Percentiles rank a stretch among this genome's conserved stretches.
Evolutionary conservation across 1,139 yeast species (phyloP).

Genomic region (Zygosaccharomyces pseudobailii): DNA sequence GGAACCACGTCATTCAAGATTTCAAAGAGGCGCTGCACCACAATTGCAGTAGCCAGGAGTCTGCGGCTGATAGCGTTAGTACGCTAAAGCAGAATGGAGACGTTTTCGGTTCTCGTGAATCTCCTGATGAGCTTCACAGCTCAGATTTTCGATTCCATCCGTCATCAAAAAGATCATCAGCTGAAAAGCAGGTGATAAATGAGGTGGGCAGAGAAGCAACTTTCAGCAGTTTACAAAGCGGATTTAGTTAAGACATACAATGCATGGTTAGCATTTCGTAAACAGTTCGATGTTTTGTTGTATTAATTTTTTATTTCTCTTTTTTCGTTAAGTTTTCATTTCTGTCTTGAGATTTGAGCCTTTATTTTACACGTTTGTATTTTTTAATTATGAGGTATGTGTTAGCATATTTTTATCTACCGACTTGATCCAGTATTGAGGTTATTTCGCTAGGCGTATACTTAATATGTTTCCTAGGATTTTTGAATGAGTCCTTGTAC

Average conservation of each 20-base stretch:
- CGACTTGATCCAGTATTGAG: slow-evolving; percentile 27
- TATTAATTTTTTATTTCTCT: not conserved
- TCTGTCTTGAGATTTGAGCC: not conserved
- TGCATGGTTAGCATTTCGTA: not conserved
- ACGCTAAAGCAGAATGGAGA: slow-evolving; percentile 5
- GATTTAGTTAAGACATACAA: not conserved
- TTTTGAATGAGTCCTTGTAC: slow-evolving; percentile 33
- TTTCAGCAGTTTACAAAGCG: slow-evolving; percentile 3
- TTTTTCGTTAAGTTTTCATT: not conserved
- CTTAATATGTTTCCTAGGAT: slow-evolving; percentile 39
- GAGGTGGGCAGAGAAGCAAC: slow-evolving; percentile 7
- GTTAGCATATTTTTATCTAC: slow-evolving; percentile 28
- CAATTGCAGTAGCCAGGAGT: slow-evolving; percentile 1
- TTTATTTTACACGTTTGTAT: not conserved
- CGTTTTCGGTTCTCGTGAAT: not conserved
- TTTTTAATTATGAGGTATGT: not conserved
- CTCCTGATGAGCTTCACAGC: slow-evolving; percentile 4
- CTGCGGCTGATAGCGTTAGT: slow-evolving; percentile 7
- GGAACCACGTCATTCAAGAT: slow-evolving; percentile 21
- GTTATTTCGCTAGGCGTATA: slow-evolving; percentile 36
- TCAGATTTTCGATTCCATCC: not conserved
- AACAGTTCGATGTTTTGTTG: not conserved
- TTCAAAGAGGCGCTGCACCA: slow-evolving; percentile 18
- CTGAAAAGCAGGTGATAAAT: slow-evolving; percentile 10
- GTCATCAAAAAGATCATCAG: slow-evolving; percentile 4